Evolutionary conservation across 805 yeast genomes (phyloP), one percentile per base, ranked within the genome.

Genomic region (Monosporozyma yasuniensis): DNA sequence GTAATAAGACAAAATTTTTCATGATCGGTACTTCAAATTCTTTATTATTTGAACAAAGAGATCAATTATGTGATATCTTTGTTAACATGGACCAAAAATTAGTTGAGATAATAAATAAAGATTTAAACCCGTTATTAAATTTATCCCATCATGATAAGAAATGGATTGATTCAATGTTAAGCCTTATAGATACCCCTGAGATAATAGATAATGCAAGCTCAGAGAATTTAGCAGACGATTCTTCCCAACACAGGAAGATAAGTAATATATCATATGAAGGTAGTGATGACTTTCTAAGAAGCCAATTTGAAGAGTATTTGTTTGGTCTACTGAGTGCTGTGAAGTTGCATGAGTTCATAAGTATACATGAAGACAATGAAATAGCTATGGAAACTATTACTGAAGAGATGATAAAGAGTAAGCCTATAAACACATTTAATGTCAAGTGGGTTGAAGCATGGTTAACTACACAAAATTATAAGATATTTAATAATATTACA

Each of bases 11-110:
- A 0, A 70, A 75, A 34, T 80, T 81, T 61, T 93, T 80, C 56
- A 69, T 87, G 61, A 77, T 87, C 46, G 99, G 99, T 0, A 83
- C 95, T 41, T 89, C 97, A 4, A 93, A 93, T 67, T 81, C 90
- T 39, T 70, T 93, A 38, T 71, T 93, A 41, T 68, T 85, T 44
- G 83, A 82, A 58, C 87, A 82, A 54, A 79, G 79, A 50, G 61
- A 69, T 1, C 76, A 74, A 47, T 66, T 78, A 48, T 80, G 87
- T 41, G 96, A 91, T 61, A 58, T 90, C 6, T 65, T 89, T 42
- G 79, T 91, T 1, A 80, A 87, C 59, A 71, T 87, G 43, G 95
- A 87, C 54, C 64, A 66, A 2, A 51, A 61, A 16, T 57, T 72
- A 2, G 67, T 78, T 9, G 83, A 79, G 47, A 67, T 82, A 32